phyloP scores from a whole-genome alignment of 352 stramenopile species.

The Pythium apleroticum region DNA sequence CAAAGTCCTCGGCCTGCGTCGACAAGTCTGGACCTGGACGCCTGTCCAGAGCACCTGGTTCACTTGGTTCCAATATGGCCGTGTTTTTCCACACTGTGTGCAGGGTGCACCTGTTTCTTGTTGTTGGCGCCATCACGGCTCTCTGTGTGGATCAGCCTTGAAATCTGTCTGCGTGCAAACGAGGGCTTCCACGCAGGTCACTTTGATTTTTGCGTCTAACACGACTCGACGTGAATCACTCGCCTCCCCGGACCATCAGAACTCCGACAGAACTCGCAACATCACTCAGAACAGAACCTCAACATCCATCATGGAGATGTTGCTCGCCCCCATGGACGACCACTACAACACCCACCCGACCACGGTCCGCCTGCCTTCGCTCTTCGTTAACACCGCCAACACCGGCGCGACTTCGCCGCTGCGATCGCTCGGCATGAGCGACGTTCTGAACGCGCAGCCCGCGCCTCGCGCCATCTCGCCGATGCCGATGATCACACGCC shows the following conservation, averaged over 20 bases:
- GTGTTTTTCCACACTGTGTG: background rate
- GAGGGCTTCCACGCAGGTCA: background rate
- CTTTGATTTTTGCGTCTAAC: conserved; percentile 19
- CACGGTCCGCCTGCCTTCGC: conserved; percentile 44
- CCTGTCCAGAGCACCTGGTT: conserved; percentile 13
- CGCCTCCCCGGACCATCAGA: background rate
- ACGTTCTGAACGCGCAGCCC: conserved; percentile 48
- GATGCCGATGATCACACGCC: conserved; percentile 39
- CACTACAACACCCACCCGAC: conserved; percentile 34
- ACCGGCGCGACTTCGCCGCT: conserved; percentile 30
- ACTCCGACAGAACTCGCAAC: background rate
- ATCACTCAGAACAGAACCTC: background rate
- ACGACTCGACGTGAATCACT: conserved; percentile 3
- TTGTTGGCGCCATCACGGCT: conserved; percentile 3
- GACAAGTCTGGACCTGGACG: conserved; percentile 8
- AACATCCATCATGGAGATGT: conserved; percentile 49
- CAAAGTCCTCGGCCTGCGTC: conserved; percentile 9
- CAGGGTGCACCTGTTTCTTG: background rate
- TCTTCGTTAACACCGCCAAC: conserved; percentile 38
- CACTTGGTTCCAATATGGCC: conserved; percentile 27
- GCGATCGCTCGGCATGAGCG: conserved; percentile 62
- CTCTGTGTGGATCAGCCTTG: background rate
- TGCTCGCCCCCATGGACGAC: conserved; percentile 62
- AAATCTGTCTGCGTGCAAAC: background rate
- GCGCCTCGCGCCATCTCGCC: conserved; percentile 35